Percentiles rank a stretch among this genome's conserved stretches.
Conservation (phyloP, 208 protist genomes). For the Angomonas ambiguus region DNA sequence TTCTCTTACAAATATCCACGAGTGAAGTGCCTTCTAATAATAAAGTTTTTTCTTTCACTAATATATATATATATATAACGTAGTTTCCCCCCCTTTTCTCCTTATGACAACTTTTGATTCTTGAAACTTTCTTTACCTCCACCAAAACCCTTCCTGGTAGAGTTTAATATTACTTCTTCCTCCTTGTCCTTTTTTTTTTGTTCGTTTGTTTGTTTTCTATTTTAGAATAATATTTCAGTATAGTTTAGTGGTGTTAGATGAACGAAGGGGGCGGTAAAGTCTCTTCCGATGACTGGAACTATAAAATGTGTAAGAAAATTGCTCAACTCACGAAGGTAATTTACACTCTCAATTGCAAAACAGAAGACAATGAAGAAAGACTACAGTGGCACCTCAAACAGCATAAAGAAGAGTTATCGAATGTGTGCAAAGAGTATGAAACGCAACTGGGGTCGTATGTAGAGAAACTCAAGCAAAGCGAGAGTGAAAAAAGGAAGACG, state of each 20-base stretch:
- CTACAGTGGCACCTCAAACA: constrained; percentile 44
- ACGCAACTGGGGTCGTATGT: constrained; percentile 32
- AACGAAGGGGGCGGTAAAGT: background rate
- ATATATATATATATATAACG: background rate
- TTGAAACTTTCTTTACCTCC: background rate
- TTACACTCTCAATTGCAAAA: constrained; percentile 94
- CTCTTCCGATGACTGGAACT: constrained; percentile 75
- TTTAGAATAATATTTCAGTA: constrained; percentile 6
- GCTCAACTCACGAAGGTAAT: constrained; percentile 97
- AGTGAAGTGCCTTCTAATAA: background rate
- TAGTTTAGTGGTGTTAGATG: background rate
- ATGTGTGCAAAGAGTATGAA: constrained; percentile 74
- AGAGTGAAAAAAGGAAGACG: constrained; percentile 24
- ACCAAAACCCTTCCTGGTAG: too few relatives aligned
- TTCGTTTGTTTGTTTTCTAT: constrained; percentile 14
- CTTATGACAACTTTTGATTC: background rate
- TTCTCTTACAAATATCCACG: background rate
- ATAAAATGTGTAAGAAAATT: constrained; percentile 97
- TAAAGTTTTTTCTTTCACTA: constrained; percentile 4
- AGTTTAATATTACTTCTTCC: background rate
- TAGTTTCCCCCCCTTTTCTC: background rate
- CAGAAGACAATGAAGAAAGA: constrained; percentile 92
- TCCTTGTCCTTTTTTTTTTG: constrained; percentile 3
- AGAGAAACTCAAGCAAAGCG: constrained; percentile 21
- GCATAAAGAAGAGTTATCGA: constrained; percentile 84